Base-by-base conservation (phyloP, 768 basidiomycete genomes). In the Gloeostereum incarnatum region DNA sequence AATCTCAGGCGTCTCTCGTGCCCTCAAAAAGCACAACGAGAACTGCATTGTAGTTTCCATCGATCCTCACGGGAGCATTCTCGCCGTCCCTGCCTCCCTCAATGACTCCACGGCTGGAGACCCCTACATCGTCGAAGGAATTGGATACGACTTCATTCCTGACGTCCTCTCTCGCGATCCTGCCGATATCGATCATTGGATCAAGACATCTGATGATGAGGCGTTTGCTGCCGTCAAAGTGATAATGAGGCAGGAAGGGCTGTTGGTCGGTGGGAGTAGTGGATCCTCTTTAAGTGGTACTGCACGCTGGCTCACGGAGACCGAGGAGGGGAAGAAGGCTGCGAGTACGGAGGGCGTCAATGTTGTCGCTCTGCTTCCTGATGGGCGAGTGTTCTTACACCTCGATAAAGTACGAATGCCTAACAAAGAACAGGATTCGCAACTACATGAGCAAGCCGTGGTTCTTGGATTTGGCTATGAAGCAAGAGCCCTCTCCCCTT, bases 371-470 rank as follows among this genome's bases (percentile, higher is more conserved):
- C 49, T 99, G 20, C 63, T 96, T 6, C 78, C 96, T 25, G 96
- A 99, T 52, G 91, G 89, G 89, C 89, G 49, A 59, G 84, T 63
- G 1, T 27, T 29, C n/a, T 13, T 10, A 16, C 7, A 4, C 19
- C 11, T 4, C 24, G 19, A 14, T 23, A 11, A 10, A 8, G 34
- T 14, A 16, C 29, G 5, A 26, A 3, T 1, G 8, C 5, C 10
- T 11, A 30, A n/a, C 18, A 9, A 10, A 22, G 5, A 35, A 18
- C 45, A 90, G 92, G 1, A 79, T 96, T 39, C 74, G 91, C 48
- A 94, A 94, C 56, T 94, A 94, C 53, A 92, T 94, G 78, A 84
- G 83, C 62, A 93, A 91, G 52, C 73, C 80, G 8, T 94, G 91
- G 91, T 93, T 93, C 62, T 59, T 90, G 45, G 66, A 79, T 44